Percentiles rank a stretch among this genome's conserved stretches.
phyloP scores from a whole-genome alignment of 2,329 filamentous ascomycete genomes.

The Coniochaeta sp. region DNA sequence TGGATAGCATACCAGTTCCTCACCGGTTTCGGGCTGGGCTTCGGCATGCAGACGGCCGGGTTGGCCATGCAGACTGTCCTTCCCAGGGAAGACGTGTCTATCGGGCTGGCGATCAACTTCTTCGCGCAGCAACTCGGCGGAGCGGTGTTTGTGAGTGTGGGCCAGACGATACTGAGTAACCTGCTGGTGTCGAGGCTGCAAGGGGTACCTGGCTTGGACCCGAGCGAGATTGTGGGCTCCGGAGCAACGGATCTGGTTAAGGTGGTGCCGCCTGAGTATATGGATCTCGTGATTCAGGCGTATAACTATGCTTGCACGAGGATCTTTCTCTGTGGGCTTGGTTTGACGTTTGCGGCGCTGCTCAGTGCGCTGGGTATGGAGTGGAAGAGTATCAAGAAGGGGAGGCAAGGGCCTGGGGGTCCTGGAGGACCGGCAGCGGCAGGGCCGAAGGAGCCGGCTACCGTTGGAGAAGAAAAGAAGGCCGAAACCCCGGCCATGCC shows the following conservation, averaged over 20 bases:
- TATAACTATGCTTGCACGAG: conserved; percentile 59
- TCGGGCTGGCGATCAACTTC: conserved; percentile 47
- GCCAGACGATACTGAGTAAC: conserved; percentile 44
- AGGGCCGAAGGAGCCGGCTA: neutral
- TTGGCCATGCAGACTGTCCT: conserved; percentile 51
- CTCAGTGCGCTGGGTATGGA: conserved; percentile 52
- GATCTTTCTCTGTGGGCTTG: conserved; percentile 56
- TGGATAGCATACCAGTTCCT: conserved; percentile 57
- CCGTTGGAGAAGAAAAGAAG: neutral
- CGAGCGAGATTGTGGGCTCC: conserved; percentile 32
- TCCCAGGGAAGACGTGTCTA: conserved; percentile 42
- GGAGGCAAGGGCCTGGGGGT: conserved; percentile 10
- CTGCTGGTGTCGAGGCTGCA: conserved; percentile 30
- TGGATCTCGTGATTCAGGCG: conserved; percentile 47
- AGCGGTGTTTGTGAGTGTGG: conserved; percentile 49
- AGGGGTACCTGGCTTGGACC: conserved; percentile 33
- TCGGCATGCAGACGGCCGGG: conserved; percentile 49
- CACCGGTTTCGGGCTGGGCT: conserved; percentile 49
- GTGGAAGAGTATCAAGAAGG: conserved; percentile 61
- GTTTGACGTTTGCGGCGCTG: conserved; percentile 45
- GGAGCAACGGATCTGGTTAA: conserved; percentile 54
- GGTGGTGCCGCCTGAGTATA: conserved; percentile 39
- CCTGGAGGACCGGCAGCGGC: neutral
- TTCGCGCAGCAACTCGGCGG: conserved; percentile 53
- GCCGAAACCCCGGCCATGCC: neutral